phyloP scores from a whole-genome alignment of 257 asterid genomes.

The Capsicum pubescens region DNA sequence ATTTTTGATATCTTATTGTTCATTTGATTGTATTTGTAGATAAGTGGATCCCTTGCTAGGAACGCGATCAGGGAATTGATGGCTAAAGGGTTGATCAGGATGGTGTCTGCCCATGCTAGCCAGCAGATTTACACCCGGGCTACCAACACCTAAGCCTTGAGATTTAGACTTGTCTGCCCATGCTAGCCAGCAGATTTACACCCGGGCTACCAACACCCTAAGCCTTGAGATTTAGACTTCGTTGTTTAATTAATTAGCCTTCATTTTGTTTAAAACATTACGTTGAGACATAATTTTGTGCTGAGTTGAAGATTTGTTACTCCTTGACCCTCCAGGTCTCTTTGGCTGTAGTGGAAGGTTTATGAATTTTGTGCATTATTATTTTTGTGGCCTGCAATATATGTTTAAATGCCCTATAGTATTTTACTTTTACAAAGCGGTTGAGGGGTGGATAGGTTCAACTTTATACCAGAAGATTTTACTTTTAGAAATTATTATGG shows the following conservation, averaged over 20 bases:
- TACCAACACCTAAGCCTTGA: constrained; percentile 25
- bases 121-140: constrained; percentile 38
- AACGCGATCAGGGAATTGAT: constrained; percentile 35
- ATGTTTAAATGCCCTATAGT: no score
- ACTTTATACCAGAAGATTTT: no score
- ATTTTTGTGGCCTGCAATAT: no score
- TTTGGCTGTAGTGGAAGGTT: not conserved
- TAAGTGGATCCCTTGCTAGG: constrained; percentile 39
- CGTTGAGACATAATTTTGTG: constrained; percentile 3
- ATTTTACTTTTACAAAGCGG: no score
- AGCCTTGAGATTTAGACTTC: constrained; percentile 1
- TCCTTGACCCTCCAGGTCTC: not conserved
- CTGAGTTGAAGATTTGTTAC: not conserved
- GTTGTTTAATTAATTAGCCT: not conserved
- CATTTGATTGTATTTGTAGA: constrained; percentile 1
- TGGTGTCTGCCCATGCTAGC: constrained; percentile 38
- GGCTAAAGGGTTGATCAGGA: constrained; percentile 34
- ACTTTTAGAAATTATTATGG: not conserved
- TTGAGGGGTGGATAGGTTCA: no score
- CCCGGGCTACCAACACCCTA: constrained; percentile 34
- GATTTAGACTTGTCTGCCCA: constrained; percentile 28
- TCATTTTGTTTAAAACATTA: not conserved
- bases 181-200: constrained; percentile 36
- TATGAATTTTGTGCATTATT: not conserved
- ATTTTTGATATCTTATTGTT: not conserved